A percentile compares a stretch with the other conserved stretches of the same genome.
These are phyloP conservation scores for Rhynchosporium graminicola DNA, from an alignment of 2,329 filamentous ascomycete species.

Conservation along the genomic window DNA sequence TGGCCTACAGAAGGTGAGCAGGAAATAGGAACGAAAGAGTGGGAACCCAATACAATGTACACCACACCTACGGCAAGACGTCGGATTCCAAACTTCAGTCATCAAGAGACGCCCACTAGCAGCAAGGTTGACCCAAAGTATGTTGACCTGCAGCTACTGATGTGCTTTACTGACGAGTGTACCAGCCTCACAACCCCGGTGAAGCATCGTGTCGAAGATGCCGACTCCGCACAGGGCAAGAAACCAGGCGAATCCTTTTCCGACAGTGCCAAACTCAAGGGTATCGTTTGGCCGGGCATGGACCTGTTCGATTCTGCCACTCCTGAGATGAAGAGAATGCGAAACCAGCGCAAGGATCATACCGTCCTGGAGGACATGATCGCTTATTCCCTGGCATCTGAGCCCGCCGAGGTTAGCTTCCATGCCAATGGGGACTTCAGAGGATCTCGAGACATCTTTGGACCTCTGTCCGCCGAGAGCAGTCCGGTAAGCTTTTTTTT, in stretches of 20 bases:
- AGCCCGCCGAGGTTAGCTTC: conserved; percentile 66
- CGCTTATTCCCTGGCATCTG: conserved; percentile 62
- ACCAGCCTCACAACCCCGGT: conserved; percentile 34
- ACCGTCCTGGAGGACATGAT: conserved; percentile 69
- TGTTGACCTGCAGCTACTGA: background rate
- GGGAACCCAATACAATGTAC: conserved; percentile 32
- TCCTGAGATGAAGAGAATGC: conserved; percentile 68
- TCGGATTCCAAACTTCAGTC: conserved; percentile 33
- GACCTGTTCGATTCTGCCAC: conserved; percentile 79
- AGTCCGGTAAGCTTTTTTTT: conserved; percentile 48
- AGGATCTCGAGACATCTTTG: conserved; percentile 59
- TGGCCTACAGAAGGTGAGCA: conserved; percentile 17
- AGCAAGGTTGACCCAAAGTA: conserved; percentile 33
- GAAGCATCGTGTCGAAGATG: conserved; percentile 23
- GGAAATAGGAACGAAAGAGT: conserved; percentile 18
- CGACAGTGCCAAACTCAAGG: conserved; percentile 58
- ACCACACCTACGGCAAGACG: conserved; percentile 37
- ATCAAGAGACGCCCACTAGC: conserved; percentile 18
- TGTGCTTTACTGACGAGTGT: conserved; percentile 5
- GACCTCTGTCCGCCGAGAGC: conserved; percentile 54
- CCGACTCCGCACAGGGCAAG: conserved; percentile 20
- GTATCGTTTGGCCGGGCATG: conserved; percentile 76
- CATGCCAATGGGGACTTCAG: conserved; percentile 52
- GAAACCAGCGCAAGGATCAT: conserved; percentile 77
- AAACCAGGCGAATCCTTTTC: conserved; percentile 30